phyloP scores from a whole-genome alignment of 202 grass and related monocot genomes.

The Miscanthus sacchariflorus region DNA sequence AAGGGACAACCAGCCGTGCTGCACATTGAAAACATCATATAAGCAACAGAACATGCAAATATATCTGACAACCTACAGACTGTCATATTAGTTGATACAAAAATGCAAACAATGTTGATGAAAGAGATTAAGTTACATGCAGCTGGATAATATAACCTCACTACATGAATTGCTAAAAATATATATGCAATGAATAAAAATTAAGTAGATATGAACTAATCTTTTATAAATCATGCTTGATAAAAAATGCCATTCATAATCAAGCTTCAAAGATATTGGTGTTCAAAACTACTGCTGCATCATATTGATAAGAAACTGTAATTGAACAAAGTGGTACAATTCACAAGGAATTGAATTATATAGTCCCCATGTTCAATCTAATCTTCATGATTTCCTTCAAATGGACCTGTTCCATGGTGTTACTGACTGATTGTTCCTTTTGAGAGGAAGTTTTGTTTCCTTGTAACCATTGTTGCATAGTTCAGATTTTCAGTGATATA shows the following conservation, averaged over 20 bases:
- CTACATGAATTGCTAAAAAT: neutral
- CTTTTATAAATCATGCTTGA: neutral
- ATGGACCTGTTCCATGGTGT: constrained; percentile 34
- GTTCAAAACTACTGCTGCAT: neutral
- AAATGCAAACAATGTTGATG: constrained; percentile 28
- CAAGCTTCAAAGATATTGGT: constrained; percentile 3
- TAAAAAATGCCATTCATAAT: constrained; percentile 1
- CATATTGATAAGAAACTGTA: constrained; percentile 24
- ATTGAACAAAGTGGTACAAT: neutral
- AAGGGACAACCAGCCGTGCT: constrained; percentile 88
- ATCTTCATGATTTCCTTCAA: constrained; percentile 48
- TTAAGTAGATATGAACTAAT: neutral
- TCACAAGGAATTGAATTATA: constrained; percentile 11
- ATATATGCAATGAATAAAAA: constrained; percentile 1
- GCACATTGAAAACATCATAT: constrained; percentile 47
- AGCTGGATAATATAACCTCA: constrained; percentile 16
- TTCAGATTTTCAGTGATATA: constrained; percentile 49
- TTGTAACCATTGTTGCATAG: constrained; percentile 38
- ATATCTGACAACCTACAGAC: neutral
- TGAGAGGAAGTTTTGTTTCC: constrained; percentile 43
- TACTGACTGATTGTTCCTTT: constrained; percentile 44
- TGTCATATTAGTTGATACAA: neutral
- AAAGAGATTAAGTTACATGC: neutral
- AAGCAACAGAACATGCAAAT: constrained; percentile 21
- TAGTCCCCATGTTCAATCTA: constrained; percentile 38